A percentile compares a stretch with the other conserved stretches of the same genome.
phyloP scores from a whole-genome alignment of 345 rosid species.

The Salix purpurea region DNA sequence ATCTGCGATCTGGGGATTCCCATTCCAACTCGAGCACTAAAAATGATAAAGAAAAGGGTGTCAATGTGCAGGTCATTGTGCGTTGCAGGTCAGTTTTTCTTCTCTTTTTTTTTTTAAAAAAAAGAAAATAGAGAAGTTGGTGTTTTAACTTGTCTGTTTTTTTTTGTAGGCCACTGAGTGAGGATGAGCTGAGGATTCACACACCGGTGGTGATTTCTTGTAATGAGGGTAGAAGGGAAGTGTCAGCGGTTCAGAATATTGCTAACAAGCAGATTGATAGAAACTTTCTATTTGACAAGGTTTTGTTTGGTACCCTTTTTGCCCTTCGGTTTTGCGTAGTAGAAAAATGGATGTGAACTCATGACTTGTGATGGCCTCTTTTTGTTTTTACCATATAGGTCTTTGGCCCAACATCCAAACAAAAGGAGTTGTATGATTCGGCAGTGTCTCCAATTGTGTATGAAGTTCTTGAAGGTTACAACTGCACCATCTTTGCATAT shows the following conservation, averaged over 20 bases:
- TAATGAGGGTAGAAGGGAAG: conserved; percentile 83
- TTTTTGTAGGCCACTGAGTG: conserved; percentile 56
- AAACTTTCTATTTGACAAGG: conserved; percentile 93
- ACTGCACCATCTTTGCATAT: conserved; percentile 98
- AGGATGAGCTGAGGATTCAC: conserved; percentile 65
- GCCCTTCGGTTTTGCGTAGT: background rate
- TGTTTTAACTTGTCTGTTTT: too few relatives aligned
- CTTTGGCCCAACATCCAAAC: conserved; percentile 89
- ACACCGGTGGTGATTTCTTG: conserved; percentile 90
- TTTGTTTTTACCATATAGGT: conserved; percentile 38
- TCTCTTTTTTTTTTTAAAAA: background rate
- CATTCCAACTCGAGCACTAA: conserved; percentile 56
- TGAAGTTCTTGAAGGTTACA: conserved; percentile 98
- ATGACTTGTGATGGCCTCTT: background rate
- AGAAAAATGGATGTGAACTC: background rate
- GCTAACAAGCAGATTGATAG: conserved; percentile 97
- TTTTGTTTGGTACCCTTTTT: conserved; percentile 12
- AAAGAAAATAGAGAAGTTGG: too few relatives aligned
- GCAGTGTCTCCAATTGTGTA: conserved; percentile 87
- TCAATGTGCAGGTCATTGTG: conserved; percentile 89
- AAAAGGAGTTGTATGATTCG: conserved; percentile 74
- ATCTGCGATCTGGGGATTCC: conserved; percentile 79
- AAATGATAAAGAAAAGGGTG: conserved; percentile 89
- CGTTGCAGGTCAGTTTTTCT: conserved; percentile 81
- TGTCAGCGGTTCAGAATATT: conserved; percentile 75